These are phyloP conservation scores for Salicornia ramosissima DNA, from an alignment of 148 eudicot genomes.

Conservation along the genomic window DNA sequence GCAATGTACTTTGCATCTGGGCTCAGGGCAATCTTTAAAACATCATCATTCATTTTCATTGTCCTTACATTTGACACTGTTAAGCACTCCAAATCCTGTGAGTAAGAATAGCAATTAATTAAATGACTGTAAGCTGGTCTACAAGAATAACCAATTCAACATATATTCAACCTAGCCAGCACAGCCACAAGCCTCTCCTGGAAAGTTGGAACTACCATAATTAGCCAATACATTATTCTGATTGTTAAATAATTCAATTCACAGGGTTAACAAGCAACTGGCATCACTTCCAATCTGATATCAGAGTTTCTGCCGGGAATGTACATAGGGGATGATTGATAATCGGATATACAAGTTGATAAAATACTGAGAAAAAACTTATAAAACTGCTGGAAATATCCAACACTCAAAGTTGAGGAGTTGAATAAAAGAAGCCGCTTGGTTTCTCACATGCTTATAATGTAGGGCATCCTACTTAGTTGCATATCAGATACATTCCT, in stretches of 20 bases:
- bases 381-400: neutral
- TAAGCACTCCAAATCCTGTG: slow-evolving; percentile 53
- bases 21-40: slow-evolving; percentile 73
- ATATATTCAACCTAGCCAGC: neutral
- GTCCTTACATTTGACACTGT: slow-evolving; percentile 61
- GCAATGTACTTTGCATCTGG: slow-evolving; percentile 88
- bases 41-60: slow-evolving; percentile 77
- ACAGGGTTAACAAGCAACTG: neutral
- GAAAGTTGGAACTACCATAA: neutral
- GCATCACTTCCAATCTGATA: neutral
- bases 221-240: no score
- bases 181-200: neutral
- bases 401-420: neutral
- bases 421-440: neutral
- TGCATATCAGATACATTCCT: neutral
- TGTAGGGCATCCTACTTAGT: neutral
- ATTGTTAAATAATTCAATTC: neutral
- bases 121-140: neutral
- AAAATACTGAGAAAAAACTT: neutral
- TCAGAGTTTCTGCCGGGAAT: neutral
- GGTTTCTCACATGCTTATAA: neutral
- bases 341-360: neutral
- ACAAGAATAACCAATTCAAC: neutral
- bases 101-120: slow-evolving; percentile 17
- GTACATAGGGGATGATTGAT: neutral